Percentiles rank a stretch among this genome's conserved stretches.
Evolutionary conservation across 768 basidiomycete species (phyloP).

Genomic region (Pluteus cervinus): DNA sequence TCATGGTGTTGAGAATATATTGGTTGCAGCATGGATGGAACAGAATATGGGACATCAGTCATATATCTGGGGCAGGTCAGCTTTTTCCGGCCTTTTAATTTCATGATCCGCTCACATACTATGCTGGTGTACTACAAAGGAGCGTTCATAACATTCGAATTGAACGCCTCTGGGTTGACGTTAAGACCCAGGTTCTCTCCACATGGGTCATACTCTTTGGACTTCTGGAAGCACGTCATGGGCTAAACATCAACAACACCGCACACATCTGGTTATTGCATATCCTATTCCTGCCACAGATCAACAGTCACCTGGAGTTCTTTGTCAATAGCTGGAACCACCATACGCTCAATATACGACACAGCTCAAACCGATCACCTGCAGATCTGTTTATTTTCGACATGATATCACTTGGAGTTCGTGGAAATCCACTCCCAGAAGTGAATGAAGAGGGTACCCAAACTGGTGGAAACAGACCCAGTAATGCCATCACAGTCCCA

Average conservation of each 20-base stretch:
- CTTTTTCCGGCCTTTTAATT: slow-evolving; percentile 1
- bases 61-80: slow-evolving; percentile 32
- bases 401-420: slow-evolving; percentile 22
- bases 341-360: slow-evolving; percentile 18
- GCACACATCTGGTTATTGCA: slow-evolving; percentile 36
- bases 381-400: slow-evolving; percentile 25
- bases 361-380: slow-evolving; percentile 14
- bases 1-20: slow-evolving; percentile 27
- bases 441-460: slow-evolving; percentile 1
- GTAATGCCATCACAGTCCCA: no score
- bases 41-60: slow-evolving; percentile 19
- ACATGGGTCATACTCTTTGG: slow-evolving; percentile 35
- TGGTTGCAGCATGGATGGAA: slow-evolving; percentile 25
- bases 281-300: slow-evolving; percentile 24
- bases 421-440: slow-evolving; percentile 13
- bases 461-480: no score
- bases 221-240: slow-evolving; percentile 21
- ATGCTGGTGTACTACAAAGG: slow-evolving; percentile 16
- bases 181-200: slow-evolving; percentile 24
- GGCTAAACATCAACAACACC: slow-evolving; percentile 17
- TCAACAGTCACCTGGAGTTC: slow-evolving; percentile 22
- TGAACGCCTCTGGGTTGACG: slow-evolving; percentile 32
- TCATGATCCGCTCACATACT: no score
- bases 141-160: slow-evolving; percentile 35
- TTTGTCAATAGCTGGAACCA: slow-evolving; percentile 31